Conservation (phyloP, 2,329 filamentous ascomycete species). For the Colletotrichum ledebouriae region DNA sequence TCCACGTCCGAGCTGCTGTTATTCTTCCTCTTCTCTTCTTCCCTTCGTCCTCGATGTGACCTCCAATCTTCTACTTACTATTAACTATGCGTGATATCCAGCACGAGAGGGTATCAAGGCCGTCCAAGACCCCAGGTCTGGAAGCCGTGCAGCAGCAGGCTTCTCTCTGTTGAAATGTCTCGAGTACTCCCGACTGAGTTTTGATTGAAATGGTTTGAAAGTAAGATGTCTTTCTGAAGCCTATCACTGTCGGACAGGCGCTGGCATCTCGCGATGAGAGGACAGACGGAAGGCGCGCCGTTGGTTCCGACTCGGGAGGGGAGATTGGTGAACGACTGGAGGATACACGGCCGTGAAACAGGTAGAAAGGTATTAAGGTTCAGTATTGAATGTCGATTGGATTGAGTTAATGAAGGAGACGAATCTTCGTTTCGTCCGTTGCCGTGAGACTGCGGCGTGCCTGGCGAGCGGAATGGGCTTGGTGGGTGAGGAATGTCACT, state of each 20-base stretch:
- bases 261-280: slow-evolving; percentile 29
- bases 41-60: too few species aligned
- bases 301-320: slow-evolving; percentile 27
- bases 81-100: slow-evolving; percentile 27
- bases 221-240: not conserved
- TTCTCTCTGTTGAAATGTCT: slow-evolving; percentile 16
- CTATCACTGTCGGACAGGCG: slow-evolving; percentile 23
- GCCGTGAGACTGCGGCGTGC: slow-evolving; percentile 38
- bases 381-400: not conserved
- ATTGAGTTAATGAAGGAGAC: not conserved
- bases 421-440: slow-evolving; percentile 15
- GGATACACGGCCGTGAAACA: slow-evolving; percentile 22
- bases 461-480: slow-evolving; percentile 30
- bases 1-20: too few species aligned
- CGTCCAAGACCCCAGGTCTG: slow-evolving; percentile 40
- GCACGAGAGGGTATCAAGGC: slow-evolving; percentile 30
- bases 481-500: slow-evolving; percentile 36
- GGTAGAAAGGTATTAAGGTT: slow-evolving; percentile 6
- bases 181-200: not conserved
- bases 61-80: not conserved
- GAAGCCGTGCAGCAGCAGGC: slow-evolving; percentile 27
- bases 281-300: slow-evolving; percentile 30
- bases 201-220: not conserved
- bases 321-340: slow-evolving; percentile 19
- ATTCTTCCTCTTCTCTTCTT: too few species aligned